Percentiles rank a stretch among this genome's conserved stretches.
phyloP scores from a whole-genome alignment of 148 eudicot species.

The Polygonum maritimum region DNA sequence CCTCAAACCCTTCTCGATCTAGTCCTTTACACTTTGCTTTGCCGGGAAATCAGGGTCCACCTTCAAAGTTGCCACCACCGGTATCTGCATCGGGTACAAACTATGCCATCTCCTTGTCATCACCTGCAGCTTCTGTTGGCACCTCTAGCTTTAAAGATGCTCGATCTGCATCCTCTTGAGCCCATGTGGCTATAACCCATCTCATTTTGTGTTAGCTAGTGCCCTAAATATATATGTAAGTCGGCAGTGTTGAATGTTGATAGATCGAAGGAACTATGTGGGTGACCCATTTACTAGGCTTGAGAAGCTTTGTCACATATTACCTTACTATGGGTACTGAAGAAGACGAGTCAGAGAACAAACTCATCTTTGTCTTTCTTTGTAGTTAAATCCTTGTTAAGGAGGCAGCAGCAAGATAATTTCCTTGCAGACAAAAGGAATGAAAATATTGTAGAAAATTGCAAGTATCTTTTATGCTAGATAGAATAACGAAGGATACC shows the following conservation, averaged over 20 bases:
- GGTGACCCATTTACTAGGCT: background rate
- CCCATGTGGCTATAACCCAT: constrained; percentile 50
- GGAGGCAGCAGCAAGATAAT: too few species aligned
- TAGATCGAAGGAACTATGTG: background rate
- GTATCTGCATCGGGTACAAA: constrained; percentile 74
- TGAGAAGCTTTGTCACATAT: background rate
- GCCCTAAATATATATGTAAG: background rate
- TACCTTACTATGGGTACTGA: background rate
- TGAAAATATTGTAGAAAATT: too few species aligned
- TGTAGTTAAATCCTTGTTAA: too few species aligned
- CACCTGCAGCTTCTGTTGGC: constrained; percentile 97
- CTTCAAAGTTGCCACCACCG: constrained; percentile 48
- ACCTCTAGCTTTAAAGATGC: constrained; percentile 75
- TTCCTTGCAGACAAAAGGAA: too few species aligned
- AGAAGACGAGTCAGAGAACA: background rate
- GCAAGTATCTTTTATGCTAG: too few species aligned
- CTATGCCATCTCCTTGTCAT: constrained; percentile 77
- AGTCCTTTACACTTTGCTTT: constrained; percentile 87
- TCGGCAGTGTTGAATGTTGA: background rate
- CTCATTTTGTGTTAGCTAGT: too few species aligned
- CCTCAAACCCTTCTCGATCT: constrained; percentile 50
- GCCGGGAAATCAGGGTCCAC: constrained; percentile 45
- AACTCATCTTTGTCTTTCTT: background rate
- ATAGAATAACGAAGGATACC: too few species aligned
- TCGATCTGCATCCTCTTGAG: constrained; percentile 43